phyloP scores from a whole-genome alignment of 2,329 filamentous ascomycete species.

The Acephala macrosclerotiorum region DNA sequence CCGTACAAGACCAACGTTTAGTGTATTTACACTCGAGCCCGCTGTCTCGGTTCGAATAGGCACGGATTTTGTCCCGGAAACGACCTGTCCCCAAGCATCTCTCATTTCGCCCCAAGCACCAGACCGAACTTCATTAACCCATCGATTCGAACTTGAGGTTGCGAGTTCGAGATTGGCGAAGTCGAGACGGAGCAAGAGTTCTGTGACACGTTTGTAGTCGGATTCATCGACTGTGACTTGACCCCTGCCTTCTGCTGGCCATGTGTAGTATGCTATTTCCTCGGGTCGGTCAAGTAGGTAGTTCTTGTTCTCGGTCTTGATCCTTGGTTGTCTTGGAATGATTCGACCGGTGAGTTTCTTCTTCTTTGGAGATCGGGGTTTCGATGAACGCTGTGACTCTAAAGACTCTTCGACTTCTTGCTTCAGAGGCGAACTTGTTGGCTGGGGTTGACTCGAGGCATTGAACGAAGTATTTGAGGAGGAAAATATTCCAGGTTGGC shows the following conservation, averaged over 20 bases:
- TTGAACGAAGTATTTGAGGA: constrained; percentile 36
- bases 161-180: constrained; percentile 73
- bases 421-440: constrained; percentile 26
- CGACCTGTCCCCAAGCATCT: constrained; percentile 57
- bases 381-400: constrained; percentile 12
- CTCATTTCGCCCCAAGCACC: constrained; percentile 44
- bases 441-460: constrained; percentile 31
- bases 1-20: constrained; percentile 51
- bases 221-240: constrained; percentile 67
- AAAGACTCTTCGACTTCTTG: not conserved
- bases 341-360: constrained; percentile 66
- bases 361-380: constrained; percentile 48
- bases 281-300: constrained; percentile 58
- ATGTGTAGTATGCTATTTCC: constrained; percentile 68
- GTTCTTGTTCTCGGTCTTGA: constrained; percentile 65
- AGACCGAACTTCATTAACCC: constrained; percentile 71
- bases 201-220: constrained; percentile 71
- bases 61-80: constrained; percentile 53
- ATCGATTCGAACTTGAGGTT: constrained; percentile 69
- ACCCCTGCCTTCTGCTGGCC: constrained; percentile 69
- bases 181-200: constrained; percentile 76
- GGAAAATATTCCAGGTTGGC: constrained; percentile 33
- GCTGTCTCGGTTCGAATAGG: constrained; percentile 30
- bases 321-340: constrained; percentile 66
- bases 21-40: constrained; percentile 43